Evolutionary conservation across 495 filamentous ascomycete genomes (phyloP).

Genomic region (Copromyces sp.): DNA sequence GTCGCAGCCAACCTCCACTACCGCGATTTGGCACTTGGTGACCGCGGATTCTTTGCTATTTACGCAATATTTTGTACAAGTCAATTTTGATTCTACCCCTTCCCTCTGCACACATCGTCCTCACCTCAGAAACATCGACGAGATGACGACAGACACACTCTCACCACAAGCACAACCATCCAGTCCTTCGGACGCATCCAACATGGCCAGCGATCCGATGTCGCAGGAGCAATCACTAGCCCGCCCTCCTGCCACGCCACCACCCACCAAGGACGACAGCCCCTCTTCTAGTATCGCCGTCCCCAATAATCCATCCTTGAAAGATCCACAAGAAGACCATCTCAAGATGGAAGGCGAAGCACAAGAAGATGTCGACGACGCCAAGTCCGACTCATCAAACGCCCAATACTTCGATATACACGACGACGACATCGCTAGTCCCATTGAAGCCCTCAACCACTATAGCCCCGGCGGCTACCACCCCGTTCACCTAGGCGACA

Average conservation of each 20-base stretch:
- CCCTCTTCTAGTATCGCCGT: neutral
- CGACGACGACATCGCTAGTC: neutral
- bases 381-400: neutral
- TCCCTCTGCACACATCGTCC: too few relatives aligned
- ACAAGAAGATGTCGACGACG: neutral
- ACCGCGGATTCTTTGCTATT: too few relatives aligned
- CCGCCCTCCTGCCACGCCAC: neutral
- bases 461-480: conserved; percentile 10
- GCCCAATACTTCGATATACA: neutral
- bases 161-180: too few relatives aligned
- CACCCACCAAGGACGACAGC: neutral
- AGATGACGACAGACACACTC: too few relatives aligned
- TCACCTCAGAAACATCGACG: too few relatives aligned
- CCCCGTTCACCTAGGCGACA: conserved; percentile 2
- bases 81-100: too few relatives aligned
- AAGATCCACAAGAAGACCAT: neutral
- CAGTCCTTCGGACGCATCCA: too few relatives aligned
- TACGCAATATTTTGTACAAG: too few relatives aligned
- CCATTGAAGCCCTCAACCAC: neutral
- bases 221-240: too few relatives aligned
- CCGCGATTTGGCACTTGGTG: too few relatives aligned
- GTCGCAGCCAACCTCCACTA: too few relatives aligned
- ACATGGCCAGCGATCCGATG: too few relatives aligned
- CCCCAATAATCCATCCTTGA: neutral
- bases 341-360: neutral